Conservation (phyloP, 2,329 filamentous ascomycete species). For the Juglanconis sp. region DNA sequence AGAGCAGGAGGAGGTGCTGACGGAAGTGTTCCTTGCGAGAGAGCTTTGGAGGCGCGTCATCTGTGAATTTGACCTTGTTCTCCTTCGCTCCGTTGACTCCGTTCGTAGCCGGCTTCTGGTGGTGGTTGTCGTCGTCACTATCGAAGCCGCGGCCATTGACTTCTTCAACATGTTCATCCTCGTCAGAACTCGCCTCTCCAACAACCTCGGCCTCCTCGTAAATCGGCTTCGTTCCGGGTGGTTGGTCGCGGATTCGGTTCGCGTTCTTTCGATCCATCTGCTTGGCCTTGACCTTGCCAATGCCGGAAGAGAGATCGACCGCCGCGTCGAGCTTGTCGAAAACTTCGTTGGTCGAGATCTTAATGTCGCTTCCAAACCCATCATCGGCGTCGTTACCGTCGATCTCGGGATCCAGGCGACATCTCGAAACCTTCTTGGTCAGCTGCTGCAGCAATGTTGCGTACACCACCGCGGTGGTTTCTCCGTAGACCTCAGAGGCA, state of each 20-base stretch:
- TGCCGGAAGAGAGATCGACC: slow-evolving; percentile 53
- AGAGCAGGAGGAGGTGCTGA: slow-evolving; percentile 69
- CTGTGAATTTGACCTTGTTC: slow-evolving; percentile 51
- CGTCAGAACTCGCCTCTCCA: slow-evolving; percentile 35
- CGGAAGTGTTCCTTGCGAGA: slow-evolving; percentile 59
- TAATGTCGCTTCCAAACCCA: slow-evolving; percentile 33
- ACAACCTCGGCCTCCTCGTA: slow-evolving; percentile 27
- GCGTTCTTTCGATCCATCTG: slow-evolving; percentile 45
- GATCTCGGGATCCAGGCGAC: slow-evolving; percentile 56
- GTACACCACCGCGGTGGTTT: slow-evolving; percentile 76
- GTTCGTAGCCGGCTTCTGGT: slow-evolving; percentile 25
- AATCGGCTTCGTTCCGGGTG: slow-evolving; percentile 23
- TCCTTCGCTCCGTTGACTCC: slow-evolving; percentile 25
- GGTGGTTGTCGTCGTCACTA: slow-evolving; percentile 31
- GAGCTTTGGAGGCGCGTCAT: slow-evolving; percentile 37
- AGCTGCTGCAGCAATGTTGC: slow-evolving; percentile 67
- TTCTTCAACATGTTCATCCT: slow-evolving; percentile 28
- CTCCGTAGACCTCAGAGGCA: slow-evolving; percentile 66
- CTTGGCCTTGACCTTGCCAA: slow-evolving; percentile 51
- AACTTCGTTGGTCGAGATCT: slow-evolving; percentile 50
- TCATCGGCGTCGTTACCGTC: slow-evolving; percentile 39
- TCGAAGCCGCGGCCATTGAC: slow-evolving; percentile 34
- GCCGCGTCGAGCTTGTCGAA: slow-evolving; percentile 50
- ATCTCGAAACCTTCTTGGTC: slow-evolving; percentile 65
- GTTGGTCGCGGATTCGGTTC: slow-evolving; percentile 41